A percentile compares a stretch with the other conserved stretches of the same genome.
Conservation (phyloP, 2,329 filamentous ascomycete genomes). For the Macrophomina pseudophaseolina region DNA sequence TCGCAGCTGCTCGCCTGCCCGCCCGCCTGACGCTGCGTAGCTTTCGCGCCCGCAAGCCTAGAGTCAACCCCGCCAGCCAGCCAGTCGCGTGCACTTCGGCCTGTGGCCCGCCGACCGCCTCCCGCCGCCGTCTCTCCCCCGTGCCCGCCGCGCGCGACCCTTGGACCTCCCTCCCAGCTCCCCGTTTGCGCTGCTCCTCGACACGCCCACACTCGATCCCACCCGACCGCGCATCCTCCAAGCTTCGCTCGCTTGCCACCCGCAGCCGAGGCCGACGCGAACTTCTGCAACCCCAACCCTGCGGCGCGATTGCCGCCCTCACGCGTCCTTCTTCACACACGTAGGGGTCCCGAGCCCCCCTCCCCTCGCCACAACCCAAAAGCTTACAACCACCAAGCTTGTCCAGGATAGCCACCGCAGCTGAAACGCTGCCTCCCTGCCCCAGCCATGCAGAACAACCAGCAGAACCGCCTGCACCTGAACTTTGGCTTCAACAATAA, state of each 20-base stretch:
- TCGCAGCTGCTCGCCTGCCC: neutral
- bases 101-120: conserved; percentile 19
- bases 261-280: conserved; percentile 3
- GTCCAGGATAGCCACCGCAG: conserved; percentile 19
- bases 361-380: conserved; percentile 17
- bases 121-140: conserved; percentile 16
- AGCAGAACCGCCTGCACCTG: conserved; percentile 55
- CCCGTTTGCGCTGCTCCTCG: conserved; percentile 17
- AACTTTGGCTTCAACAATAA: conserved; percentile 55
- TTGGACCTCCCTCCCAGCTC: conserved; percentile 16
- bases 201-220: neutral
- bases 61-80: neutral
- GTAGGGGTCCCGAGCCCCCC: conserved; percentile 24
- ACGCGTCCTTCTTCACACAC: conserved; percentile 17
- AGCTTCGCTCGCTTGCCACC: neutral
- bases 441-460: conserved; percentile 33
- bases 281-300: neutral
- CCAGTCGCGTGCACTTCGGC: conserved; percentile 11
- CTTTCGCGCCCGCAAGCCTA: neutral
- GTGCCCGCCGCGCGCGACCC: conserved; percentile 5
- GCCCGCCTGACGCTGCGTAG: conserved; percentile 14
- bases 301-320: conserved; percentile 17
- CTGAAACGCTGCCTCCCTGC: conserved; percentile 22
- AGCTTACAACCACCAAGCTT: conserved; percentile 20
- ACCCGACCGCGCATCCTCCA: neutral